A percentile compares a stretch with the other conserved stretches of the same genome.
phyloP scores from a whole-genome alignment of 1,139 yeast species.

The Candida buenavistaensis region DNA sequence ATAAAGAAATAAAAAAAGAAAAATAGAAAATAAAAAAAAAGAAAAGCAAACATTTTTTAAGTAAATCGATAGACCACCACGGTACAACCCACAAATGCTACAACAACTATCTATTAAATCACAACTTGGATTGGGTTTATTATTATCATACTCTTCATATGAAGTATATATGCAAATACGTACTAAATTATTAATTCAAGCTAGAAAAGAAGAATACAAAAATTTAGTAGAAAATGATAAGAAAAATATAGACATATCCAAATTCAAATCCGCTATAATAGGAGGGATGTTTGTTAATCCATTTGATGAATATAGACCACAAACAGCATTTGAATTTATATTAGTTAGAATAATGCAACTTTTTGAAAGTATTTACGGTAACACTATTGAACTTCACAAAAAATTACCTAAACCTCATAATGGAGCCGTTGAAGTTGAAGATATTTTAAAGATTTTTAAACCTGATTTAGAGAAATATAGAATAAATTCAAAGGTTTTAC shows the following conservation, averaged over 20 bases:
- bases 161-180: slow-evolving; percentile 61
- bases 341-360: slow-evolving; percentile 70
- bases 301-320: slow-evolving; percentile 86
- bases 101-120: slow-evolving; percentile 23
- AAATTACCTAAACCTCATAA: slow-evolving; percentile 47
- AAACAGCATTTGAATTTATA: slow-evolving; percentile 83
- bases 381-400: slow-evolving; percentile 48
- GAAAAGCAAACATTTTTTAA: no score
- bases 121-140: slow-evolving; percentile 52
- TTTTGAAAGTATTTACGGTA: slow-evolving; percentile 66
- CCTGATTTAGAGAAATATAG: slow-evolving; percentile 57
- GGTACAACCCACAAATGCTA: not conserved
- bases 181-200: slow-evolving; percentile 57
- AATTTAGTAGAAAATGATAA: slow-evolving; percentile 14
- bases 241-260: slow-evolving; percentile 23
- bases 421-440: slow-evolving; percentile 46
- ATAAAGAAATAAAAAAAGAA: no score
- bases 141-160: slow-evolving; percentile 66
- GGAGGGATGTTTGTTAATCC: slow-evolving; percentile 89
- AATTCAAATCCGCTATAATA: slow-evolving; percentile 54
- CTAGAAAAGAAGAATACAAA: slow-evolving; percentile 43
- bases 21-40: no score
- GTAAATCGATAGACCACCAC: no score
- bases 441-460: slow-evolving; percentile 53
- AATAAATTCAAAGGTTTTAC: slow-evolving; percentile 30